Base-by-base conservation (phyloP, 83 land plant species). In the Picea engelmannii region DNA sequence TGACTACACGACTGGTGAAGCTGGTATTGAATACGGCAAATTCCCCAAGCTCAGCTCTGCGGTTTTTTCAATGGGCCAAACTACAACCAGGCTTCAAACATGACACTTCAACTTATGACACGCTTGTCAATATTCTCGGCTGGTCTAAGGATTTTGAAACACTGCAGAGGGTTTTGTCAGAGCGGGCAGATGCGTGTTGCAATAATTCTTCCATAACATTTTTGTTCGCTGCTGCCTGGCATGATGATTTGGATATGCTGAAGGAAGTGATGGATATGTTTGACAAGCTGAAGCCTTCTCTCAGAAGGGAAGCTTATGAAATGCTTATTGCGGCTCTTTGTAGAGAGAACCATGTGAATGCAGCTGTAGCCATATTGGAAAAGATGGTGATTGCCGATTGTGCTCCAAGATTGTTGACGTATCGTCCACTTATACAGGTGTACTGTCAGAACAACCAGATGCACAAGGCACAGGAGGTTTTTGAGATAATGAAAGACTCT, bases 391-490 rank as follows among this genome's bases (percentile, higher is more conserved):
- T 9, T 70, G 75, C 20, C 20, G 75, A 44, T 70, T 70, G 75
- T n/a, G n/a, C n/a, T 70, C 75, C 75, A 16, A 40, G 17, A 40
- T 27, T 11, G 47, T 8, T 6, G 20, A 38, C 75, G 9, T 70
- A 38, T 40, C 35, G 18, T 40, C 49, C 75, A 40, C 4, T 70
- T 70, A 69, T 69, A 70, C 42, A 18, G 38, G 75, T 40, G 49
- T 70, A 70, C 75, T 70, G 21, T 17, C 47, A 70, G 75, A 70
- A 70, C 47, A 70, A 70, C 42, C 75, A 38, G 49, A 70, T 70
- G 75, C 49, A 70, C 40, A 70, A 44, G 49, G 21, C 16, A 10
- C 42, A 40, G 38, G n/a, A 5, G 47, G 21, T 70, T 38, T 70
- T 70, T 70, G 75, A 70, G 20, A 70, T 70, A 21, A 70, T 70